Evolutionary conservation across 768 basidiomycete species (phyloP), one percentile per base, ranked within the genome.

Genomic region (Rhodosporidiobolus sp.): DNA sequence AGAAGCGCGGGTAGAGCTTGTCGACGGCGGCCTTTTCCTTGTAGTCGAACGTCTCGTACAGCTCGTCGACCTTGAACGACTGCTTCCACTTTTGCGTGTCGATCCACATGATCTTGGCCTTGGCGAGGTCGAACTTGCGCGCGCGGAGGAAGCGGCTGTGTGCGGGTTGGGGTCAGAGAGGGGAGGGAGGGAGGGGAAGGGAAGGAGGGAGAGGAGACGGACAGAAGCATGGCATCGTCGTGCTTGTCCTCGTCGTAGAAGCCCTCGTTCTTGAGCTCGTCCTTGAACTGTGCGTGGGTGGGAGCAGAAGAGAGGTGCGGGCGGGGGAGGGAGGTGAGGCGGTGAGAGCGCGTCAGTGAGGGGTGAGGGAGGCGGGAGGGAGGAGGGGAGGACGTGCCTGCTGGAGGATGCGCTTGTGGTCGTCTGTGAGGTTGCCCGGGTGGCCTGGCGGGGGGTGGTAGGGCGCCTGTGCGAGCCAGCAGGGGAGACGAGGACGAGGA

Each of bases 1-100:
- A 79, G 77, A 76, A 76, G 38, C 95, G 93, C 4, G 94, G 94
- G 79, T 96, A 98, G 78, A 90, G 92, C 83, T 91, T 90, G 85
- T 93, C 87, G 14, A 97, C 94, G 77, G 87, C 85, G 49, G 81
- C 82, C 79, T 88, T 89, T 82, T 96, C 94, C 67, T 86, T 86
- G 82, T 94, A 97, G 63, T 89, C 87, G 80, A 96, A 98, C 79
- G 86, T 88, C 76, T 92, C 92, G 77, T 69, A 76, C 55, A 92
- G 84, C 60, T 91, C 88, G 55, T 92, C 89, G 35, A 92, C 88
- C 50, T 73, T 69, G 80, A 90, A 92, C 2, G 90, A 88, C 80
- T 87, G 88, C 80, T 95, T 86, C 95, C 95, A 99, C 77, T 93
- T 83, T 81, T 97, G 94, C 63, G 87, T 87, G 52, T 84, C 82